Evolutionary conservation across 768 basidiomycete species (phyloP).

Genomic region (Omphalotus guepiniiformis): DNA sequence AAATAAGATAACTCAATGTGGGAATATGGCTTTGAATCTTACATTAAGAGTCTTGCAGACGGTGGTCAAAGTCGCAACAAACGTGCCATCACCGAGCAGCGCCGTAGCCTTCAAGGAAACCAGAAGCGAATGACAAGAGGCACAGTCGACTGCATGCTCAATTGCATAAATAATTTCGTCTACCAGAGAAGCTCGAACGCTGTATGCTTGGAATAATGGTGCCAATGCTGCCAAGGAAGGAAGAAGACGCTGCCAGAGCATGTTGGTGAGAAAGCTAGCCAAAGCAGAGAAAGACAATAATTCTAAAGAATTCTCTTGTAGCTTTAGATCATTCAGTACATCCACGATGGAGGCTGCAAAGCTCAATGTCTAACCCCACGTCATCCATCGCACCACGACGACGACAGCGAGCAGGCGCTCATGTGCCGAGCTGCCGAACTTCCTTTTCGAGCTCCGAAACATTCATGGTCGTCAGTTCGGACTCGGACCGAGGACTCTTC

Average conservation of each 20-base stretch:
- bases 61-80: constrained; percentile 36
- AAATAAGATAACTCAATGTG: background rate
- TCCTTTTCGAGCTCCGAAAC: too few species aligned
- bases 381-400: too few species aligned
- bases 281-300: too few species aligned
- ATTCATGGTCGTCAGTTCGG: too few species aligned
- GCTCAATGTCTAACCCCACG: too few species aligned
- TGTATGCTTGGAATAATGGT: background rate
- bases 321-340: too few species aligned
- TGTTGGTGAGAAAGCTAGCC: too few species aligned
- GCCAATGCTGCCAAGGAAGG: background rate
- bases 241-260: background rate
- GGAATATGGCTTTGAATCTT: constrained; percentile 4
- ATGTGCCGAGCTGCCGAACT: too few species aligned
- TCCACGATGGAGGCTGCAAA: too few species aligned
- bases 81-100: constrained; percentile 41
- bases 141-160: constrained; percentile 43
- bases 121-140: constrained; percentile 47
- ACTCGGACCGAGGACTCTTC: too few species aligned
- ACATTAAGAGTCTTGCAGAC: constrained; percentile 44
- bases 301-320: too few species aligned
- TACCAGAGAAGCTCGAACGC: background rate
- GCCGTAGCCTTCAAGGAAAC: constrained; percentile 44
- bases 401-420: too few species aligned
- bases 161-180: constrained; percentile 36